Conservation (phyloP, 2,329 filamentous ascomycete species). For the Ceratocystis cubensis region DNA sequence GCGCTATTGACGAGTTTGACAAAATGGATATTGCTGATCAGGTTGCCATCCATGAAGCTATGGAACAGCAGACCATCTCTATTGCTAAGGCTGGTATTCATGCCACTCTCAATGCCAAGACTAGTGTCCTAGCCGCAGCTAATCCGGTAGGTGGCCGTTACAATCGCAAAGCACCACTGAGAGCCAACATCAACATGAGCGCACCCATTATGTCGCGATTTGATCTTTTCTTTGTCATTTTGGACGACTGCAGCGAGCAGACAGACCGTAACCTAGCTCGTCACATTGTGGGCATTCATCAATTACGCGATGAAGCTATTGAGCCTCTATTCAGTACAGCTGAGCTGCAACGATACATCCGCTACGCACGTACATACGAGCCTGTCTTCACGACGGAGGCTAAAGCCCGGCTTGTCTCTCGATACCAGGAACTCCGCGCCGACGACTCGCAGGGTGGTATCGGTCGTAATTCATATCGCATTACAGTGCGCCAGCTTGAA, state of each 20-base stretch:
- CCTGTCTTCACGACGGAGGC: slow-evolving; percentile 85
- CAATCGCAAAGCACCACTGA: slow-evolving; percentile 86
- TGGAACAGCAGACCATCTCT: slow-evolving; percentile 99
- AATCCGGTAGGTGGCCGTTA: slow-evolving; percentile 96
- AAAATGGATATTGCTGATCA: slow-evolving; percentile 98
- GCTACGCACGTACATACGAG: slow-evolving; percentile 87
- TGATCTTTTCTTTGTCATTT: slow-evolving; percentile 93
- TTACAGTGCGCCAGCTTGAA: slow-evolving; percentile 91
- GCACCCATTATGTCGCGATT: slow-evolving; percentile 99
- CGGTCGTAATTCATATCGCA: slow-evolving; percentile 89
- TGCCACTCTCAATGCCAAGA: slow-evolving; percentile 89
- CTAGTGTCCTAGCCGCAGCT: slow-evolving; percentile 86
- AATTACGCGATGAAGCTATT: slow-evolving; percentile 81
- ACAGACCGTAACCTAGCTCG: slow-evolving; percentile 83
- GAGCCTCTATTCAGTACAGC: slow-evolving; percentile 91
- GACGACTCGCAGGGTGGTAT: slow-evolving; percentile 91
- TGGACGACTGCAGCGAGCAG: slow-evolving; percentile 89
- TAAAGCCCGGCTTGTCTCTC: slow-evolving; percentile 70
- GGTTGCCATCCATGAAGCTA: slow-evolving; percentile 98
- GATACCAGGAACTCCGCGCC: slow-evolving; percentile 87
- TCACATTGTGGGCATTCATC: slow-evolving; percentile 91
- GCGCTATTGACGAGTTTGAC: slow-evolving; percentile 97
- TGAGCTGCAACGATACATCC: slow-evolving; percentile 91
- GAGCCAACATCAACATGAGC: slow-evolving; percentile 96
- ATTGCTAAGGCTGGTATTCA: slow-evolving; percentile 98